A percentile compares a stretch with the other conserved stretches of the same genome.
Conservation (phyloP, 495 filamentous ascomycete species). For the Venustampulla echinocandica region DNA sequence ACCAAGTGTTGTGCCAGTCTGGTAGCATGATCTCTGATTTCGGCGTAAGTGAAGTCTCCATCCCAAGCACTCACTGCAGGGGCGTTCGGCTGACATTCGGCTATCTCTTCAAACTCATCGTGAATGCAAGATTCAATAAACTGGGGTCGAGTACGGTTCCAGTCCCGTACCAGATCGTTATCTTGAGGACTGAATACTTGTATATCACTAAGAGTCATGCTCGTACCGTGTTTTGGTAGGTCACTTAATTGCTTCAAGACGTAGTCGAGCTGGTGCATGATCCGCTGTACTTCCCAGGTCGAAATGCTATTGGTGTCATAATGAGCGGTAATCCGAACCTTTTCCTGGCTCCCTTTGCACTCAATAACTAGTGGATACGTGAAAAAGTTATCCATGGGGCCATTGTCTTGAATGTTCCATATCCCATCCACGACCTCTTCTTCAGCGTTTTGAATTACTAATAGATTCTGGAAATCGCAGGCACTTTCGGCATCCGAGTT, state of each 20-base stretch:
- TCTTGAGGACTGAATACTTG: not conserved
- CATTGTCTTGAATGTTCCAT: conserved; percentile 1
- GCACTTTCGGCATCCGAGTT: conserved; percentile 53
- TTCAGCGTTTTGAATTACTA: conserved; percentile 1
- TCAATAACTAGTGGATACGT: conserved; percentile 21
- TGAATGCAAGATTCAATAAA: conserved; percentile 33
- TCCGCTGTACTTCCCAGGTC: conserved; percentile 18
- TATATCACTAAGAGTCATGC: not conserved
- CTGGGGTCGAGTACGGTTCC: conserved; percentile 23
- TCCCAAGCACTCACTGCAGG: conserved; percentile 25
- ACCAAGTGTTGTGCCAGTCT: conserved; percentile 3
- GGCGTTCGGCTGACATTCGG: not conserved
- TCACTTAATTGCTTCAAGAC: conserved; percentile 16
- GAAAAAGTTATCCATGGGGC: conserved; percentile 1
- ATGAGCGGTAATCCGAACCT: conserved; percentile 16
- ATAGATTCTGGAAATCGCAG: conserved; percentile 53
- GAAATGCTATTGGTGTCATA: conserved; percentile 21
- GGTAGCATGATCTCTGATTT: conserved; percentile 5
- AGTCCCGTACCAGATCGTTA: not conserved
- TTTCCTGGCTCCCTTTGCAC: conserved; percentile 4
- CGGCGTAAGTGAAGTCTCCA: conserved; percentile 27
- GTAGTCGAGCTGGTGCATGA: conserved; percentile 21
- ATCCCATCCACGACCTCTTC: not conserved
- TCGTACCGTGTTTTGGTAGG: not conserved
- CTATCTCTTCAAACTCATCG: conserved; percentile 37